phyloP scores from a whole-genome alignment of 1,284 basidiomycete species.

The Abortiporus biennis region DNA sequence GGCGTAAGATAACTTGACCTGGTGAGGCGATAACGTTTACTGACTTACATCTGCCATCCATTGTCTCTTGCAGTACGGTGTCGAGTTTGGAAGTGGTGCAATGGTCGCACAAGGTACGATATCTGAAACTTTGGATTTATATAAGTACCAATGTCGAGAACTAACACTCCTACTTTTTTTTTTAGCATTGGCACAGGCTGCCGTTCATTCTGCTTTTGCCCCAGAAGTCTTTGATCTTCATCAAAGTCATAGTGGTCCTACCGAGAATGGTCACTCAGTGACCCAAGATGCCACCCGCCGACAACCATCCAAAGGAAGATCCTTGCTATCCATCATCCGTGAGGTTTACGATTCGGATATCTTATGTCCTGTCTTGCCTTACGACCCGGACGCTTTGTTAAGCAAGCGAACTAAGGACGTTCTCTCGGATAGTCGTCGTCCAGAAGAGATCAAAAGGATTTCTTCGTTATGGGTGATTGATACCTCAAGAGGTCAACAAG shows the following conservation, averaged over 20 bases:
- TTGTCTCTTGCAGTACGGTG: slow-evolving; percentile 50
- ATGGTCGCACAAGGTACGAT: slow-evolving; percentile 48
- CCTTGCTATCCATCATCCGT: slow-evolving; percentile 44
- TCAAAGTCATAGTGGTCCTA: background rate
- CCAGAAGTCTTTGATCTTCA: slow-evolving; percentile 30
- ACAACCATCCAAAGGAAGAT: slow-evolving; percentile 22
- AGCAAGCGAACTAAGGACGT: slow-evolving; percentile 30
- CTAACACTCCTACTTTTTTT: background rate
- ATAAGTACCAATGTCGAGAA: background rate
- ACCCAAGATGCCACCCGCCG: slow-evolving; percentile 7
- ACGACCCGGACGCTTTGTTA: slow-evolving; percentile 39
- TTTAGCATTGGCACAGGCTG: slow-evolving; percentile 48
- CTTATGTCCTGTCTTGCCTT: slow-evolving; percentile 48
- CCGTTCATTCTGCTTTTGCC: slow-evolving; percentile 33
- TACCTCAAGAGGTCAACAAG: slow-evolving; percentile 28
- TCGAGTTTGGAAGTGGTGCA: slow-evolving; percentile 51
- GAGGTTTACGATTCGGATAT: slow-evolving; percentile 47
- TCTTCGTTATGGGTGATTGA: slow-evolving; percentile 43
- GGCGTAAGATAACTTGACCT: slow-evolving; percentile 38
- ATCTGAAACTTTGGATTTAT: background rate
- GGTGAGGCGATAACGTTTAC: background rate
- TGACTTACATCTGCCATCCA: no score
- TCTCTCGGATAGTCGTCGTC: slow-evolving; percentile 27
- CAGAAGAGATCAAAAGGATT: slow-evolving; percentile 41
- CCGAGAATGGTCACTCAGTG: background rate